These are phyloP conservation scores for Musa itinerans DNA, from an alignment of 176 grass and related monocot species.

Conservation along the genomic window DNA sequence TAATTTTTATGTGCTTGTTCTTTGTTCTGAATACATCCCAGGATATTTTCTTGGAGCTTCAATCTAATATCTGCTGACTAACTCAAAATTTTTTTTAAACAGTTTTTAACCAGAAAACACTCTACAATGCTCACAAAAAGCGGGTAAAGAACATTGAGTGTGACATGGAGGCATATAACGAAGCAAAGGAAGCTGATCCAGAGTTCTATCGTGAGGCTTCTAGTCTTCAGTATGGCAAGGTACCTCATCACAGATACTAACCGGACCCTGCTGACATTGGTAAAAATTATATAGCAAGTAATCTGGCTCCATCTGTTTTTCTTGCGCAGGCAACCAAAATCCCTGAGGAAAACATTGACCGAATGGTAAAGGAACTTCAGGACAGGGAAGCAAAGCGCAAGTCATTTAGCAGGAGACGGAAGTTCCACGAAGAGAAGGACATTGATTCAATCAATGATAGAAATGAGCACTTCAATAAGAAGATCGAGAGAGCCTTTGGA, in stretches of 20 bases:
- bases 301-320: neutral
- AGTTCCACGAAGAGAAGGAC: conserved; percentile 93
- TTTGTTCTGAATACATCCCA: neutral
- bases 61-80: conserved; percentile 7
- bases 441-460: conserved; percentile 87
- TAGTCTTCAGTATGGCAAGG: conserved; percentile 95
- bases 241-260: neutral
- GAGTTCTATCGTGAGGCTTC: conserved; percentile 89
- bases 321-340: conserved; percentile 38
- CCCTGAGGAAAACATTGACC: conserved; percentile 59
- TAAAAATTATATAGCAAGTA: neutral
- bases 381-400: conserved; percentile 50
- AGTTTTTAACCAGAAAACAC: conserved; percentile 97
- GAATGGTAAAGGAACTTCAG: conserved; percentile 79
- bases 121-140: conserved; percentile 92
- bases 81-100: neutral
- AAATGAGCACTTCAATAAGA: conserved; percentile 98
- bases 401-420: conserved; percentile 85
- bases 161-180: conserved; percentile 87
- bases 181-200: conserved; percentile 71
- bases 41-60: neutral
- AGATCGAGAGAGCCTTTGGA: conserved; percentile 89
- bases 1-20: too few species aligned
- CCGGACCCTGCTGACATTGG: neutral
- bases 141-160: conserved; percentile 71